A percentile compares a stretch with the other conserved stretches of the same genome.
These are phyloP conservation scores for Cladophialophora bantiana DNA, from an alignment of 2,329 filamentous ascomycete species.

Conservation along the genomic window DNA sequence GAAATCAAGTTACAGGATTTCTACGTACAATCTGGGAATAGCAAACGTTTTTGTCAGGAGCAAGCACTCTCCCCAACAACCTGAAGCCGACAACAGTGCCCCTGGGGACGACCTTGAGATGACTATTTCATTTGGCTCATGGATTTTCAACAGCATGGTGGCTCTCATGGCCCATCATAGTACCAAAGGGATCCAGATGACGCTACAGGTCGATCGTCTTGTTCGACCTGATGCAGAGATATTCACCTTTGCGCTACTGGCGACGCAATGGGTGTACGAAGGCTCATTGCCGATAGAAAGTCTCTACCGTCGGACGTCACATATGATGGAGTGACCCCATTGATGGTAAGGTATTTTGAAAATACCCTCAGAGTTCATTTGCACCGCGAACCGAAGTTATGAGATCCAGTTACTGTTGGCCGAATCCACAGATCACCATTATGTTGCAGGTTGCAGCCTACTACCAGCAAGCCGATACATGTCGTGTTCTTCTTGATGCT, in stretches of 20 bases:
- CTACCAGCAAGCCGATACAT: not conserved
- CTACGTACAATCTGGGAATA: not conserved
- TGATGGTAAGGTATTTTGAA: not conserved
- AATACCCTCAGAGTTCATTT: not conserved
- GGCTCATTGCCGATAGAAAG: not conserved
- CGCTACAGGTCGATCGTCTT: not conserved
- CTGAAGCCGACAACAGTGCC: not conserved
- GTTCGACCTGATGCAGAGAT: conserved; percentile 10
- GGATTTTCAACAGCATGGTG: not conserved
- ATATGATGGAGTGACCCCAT: not conserved
- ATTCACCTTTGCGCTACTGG: conserved; percentile 8
- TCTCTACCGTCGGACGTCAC: not conserved
- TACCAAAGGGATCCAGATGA: not conserved
- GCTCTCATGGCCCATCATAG: not conserved
- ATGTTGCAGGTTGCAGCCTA: not conserved
- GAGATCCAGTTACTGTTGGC: not conserved
- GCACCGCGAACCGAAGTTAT: not conserved
- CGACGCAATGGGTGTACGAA: not conserved
- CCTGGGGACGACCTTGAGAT: not conserved
- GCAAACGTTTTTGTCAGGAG: not conserved
- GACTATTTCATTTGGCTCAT: conserved; percentile 2
- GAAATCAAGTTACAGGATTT: not conserved
- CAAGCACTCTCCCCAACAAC: not conserved
- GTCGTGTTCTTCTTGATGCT: conserved; percentile 6
- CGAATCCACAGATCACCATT: not conserved